Evolutionary conservation across 2,329 filamentous ascomycete species (phyloP).

Genomic region (Colletotrichum lindemuthianum): DNA sequence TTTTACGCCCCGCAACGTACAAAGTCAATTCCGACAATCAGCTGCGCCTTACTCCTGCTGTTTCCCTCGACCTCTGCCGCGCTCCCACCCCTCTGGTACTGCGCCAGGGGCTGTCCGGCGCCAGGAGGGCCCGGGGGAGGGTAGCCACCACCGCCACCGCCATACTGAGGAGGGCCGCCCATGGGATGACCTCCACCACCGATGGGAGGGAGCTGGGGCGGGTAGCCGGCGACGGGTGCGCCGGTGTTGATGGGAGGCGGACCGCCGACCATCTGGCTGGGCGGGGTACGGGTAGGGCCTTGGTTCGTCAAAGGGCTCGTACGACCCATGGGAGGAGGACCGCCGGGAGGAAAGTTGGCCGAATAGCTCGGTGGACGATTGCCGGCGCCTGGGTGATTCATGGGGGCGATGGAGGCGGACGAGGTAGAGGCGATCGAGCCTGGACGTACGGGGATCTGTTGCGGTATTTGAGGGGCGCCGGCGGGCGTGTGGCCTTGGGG

Average conservation of each 20-base stretch:
- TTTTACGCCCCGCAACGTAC: conserved; percentile 61
- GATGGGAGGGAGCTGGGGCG: conserved; percentile 60
- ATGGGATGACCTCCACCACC: conserved; percentile 41
- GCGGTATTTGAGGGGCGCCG: conserved; percentile 59
- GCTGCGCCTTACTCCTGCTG: conserved; percentile 90
- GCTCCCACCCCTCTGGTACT: conserved; percentile 53
- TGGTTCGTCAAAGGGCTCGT: conserved; percentile 62
- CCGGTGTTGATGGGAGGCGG: conserved; percentile 75
- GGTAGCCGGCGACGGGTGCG: conserved; percentile 67
- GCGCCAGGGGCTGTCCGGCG: conserved; percentile 46
- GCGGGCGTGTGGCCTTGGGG: conserved; percentile 38
- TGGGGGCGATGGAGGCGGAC: conserved; percentile 61
- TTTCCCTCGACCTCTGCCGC: conserved; percentile 85
- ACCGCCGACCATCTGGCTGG: conserved; percentile 70
- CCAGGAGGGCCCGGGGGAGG: conserved; percentile 51
- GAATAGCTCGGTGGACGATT: conserved; percentile 73
- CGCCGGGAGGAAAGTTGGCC: conserved; percentile 61
- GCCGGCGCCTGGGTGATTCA: conserved; percentile 70
- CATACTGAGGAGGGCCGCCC: conserved; percentile 59
- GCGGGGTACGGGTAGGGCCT: conserved; percentile 63
- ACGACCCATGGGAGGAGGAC: conserved; percentile 61
- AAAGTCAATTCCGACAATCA: conserved; percentile 99
- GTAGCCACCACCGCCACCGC: conserved; percentile 57
- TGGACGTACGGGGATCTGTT: conserved; percentile 52
- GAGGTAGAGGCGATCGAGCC: conserved; percentile 57